These are phyloP conservation scores for Aquanectria penicillioides DNA, from an alignment of 2,329 filamentous ascomycete species.

Conservation along the genomic window DNA sequence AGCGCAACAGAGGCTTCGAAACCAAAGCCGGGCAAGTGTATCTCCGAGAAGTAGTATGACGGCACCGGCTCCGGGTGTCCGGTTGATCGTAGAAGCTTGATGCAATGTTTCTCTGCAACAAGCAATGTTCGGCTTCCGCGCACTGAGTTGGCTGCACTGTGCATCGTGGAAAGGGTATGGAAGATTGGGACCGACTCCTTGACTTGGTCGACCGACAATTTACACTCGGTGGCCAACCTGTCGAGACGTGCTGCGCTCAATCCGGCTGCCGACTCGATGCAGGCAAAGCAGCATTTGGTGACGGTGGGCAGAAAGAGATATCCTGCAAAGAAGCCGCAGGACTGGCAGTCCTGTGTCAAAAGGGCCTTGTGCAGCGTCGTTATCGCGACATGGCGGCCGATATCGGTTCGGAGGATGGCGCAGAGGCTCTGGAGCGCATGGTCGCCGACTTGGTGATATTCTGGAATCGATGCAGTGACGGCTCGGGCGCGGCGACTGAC, in stretches of 20 bases:
- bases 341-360: constrained; percentile 12
- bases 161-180: constrained; percentile 6
- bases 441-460: constrained; percentile 16
- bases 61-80: constrained; percentile 14
- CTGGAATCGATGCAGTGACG: constrained; percentile 10
- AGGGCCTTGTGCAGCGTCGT: constrained; percentile 18
- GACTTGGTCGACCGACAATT: constrained; percentile 7
- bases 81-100: constrained; percentile 5
- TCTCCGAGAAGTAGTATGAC: constrained; percentile 16
- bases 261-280: constrained; percentile 17
- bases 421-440: constrained; percentile 14
- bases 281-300: constrained; percentile 17
- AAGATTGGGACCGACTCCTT: constrained; percentile 9
- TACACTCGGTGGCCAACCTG: constrained; percentile 2
- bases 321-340: constrained; percentile 13
- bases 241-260: constrained; percentile 21
- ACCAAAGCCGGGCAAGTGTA: constrained; percentile 20
- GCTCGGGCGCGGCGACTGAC: constrained; percentile 14
- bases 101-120: constrained; percentile 14
- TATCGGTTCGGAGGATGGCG: constrained; percentile 17
- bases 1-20: constrained; percentile 7
- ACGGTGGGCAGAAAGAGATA: constrained; percentile 18
- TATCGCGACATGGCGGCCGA: constrained; percentile 18
- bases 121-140: constrained; percentile 9
- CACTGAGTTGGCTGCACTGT: not conserved